Percentiles rank a stretch among this genome's conserved stretches.
phyloP scores from a whole-genome alignment of 73 alveolate species.

The Diophrys sp. region DNA sequence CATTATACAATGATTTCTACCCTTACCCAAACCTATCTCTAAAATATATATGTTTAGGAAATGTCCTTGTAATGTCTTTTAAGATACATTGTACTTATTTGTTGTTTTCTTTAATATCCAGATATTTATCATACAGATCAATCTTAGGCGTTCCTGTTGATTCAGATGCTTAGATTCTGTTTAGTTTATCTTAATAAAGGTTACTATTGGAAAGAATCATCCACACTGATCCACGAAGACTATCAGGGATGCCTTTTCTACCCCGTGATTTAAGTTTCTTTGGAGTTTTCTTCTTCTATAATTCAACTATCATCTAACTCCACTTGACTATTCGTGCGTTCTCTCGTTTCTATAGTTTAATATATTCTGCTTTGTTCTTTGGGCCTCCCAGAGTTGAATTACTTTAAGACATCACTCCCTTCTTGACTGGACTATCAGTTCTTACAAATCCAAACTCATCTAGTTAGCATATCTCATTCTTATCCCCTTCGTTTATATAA shows the following conservation, averaged over 20 bases:
- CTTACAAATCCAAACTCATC: not conserved
- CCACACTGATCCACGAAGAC: slow-evolving; percentile 62
- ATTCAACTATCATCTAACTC: slow-evolving; percentile 54
- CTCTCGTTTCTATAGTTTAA: slow-evolving; percentile 18
- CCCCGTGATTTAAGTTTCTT: slow-evolving; percentile 36
- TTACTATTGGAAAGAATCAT: slow-evolving; percentile 28
- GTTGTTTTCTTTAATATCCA: slow-evolving; percentile 37
- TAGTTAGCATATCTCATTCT: not conserved
- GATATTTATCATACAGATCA: not conserved
- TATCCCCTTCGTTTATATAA: slow-evolving; percentile 5
- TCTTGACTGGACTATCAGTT: not conserved
- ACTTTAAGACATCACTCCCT: not conserved
- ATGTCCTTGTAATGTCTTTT: slow-evolving; percentile 84
- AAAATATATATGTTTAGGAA: slow-evolving; percentile 71
- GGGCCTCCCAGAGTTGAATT: too few species aligned
- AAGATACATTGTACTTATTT: slow-evolving; percentile 57
- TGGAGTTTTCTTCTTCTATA: slow-evolving; percentile 34
- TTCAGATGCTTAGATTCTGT: not conserved
- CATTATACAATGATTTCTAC: slow-evolving; percentile 77
- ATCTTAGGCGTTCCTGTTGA: not conserved
- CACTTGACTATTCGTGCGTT: slow-evolving; percentile 49
- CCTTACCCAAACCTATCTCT: slow-evolving; percentile 83
- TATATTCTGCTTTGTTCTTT: not conserved
- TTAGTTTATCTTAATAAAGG: slow-evolving; percentile 5
- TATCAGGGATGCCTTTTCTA: slow-evolving; percentile 73